Conservation (phyloP, 495 filamentous ascomycete species). For the Penicillium fimorum region DNA sequence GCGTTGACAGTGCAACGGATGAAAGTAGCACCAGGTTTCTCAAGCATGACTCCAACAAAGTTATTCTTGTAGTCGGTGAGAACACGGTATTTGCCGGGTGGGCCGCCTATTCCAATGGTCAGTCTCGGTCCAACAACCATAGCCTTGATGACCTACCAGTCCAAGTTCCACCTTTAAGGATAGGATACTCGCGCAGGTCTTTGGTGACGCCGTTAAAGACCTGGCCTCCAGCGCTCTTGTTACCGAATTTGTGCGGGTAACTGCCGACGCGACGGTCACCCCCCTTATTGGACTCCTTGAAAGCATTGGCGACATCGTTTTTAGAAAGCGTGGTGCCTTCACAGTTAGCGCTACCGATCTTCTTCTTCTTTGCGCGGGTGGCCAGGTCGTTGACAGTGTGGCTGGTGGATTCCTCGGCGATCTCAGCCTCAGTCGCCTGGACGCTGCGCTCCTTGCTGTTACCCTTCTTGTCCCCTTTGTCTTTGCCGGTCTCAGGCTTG, state of each 20-base stretch:
- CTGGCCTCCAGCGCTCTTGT: background rate
- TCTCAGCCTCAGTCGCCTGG: background rate
- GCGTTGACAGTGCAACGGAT: background rate
- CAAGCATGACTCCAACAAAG: constrained; percentile 3
- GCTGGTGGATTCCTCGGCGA: background rate
- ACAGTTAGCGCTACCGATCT: constrained; percentile 1
- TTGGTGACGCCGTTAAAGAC: background rate
- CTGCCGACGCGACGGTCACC: background rate
- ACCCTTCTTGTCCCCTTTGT: background rate
- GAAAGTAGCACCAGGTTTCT: constrained; percentile 1
- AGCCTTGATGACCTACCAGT: constrained; percentile 1
- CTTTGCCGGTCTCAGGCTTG: background rate
- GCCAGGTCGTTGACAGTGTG: background rate
- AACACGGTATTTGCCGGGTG: constrained; percentile 2
- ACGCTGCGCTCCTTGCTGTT: background rate
- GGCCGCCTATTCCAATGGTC: background rate
- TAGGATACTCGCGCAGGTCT: background rate
- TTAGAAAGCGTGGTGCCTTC: background rate
- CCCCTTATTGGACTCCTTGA: background rate
- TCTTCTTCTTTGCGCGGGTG: constrained; percentile 1
- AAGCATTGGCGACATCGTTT: constrained; percentile 1
- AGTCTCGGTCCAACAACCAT: background rate
- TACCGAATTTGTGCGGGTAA: background rate
- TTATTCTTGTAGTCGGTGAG: background rate
- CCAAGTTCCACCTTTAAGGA: background rate